Evolutionary conservation across 495 filamentous ascomycete genomes (phyloP).

Genomic region (Astrocystis sublimbata): DNA sequence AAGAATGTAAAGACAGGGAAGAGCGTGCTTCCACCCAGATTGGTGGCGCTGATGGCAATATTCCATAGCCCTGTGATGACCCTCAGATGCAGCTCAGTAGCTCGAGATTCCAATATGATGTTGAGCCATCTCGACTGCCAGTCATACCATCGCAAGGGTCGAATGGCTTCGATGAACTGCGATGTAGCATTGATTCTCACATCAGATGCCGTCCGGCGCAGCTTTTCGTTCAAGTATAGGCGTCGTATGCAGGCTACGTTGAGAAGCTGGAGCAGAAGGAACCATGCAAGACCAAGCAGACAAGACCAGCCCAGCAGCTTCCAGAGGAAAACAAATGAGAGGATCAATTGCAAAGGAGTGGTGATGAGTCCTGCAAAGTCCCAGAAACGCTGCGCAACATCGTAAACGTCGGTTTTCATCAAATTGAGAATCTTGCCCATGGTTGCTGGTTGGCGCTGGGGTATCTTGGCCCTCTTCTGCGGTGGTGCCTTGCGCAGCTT

Average conservation of each 20-base stretch:
- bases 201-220: conserved; percentile 68
- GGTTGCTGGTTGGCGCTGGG: conserved; percentile 59
- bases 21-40: conserved; percentile 63
- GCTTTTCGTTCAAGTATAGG: conserved; percentile 62
- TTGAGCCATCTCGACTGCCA: conserved; percentile 81
- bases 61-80: conserved; percentile 64
- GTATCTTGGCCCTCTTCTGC: conserved; percentile 7
- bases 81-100: conserved; percentile 64
- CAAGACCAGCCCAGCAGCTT: conserved; percentile 76
- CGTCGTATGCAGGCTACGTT: conserved; percentile 63
- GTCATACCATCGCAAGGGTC: conserved; percentile 84
- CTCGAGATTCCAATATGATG: conserved; percentile 68
- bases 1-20: conserved; percentile 79
- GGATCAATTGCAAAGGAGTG: conserved; percentile 65
- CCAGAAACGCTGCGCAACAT: conserved; percentile 81
- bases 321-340: conserved; percentile 72
- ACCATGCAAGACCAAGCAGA: conserved; percentile 65
- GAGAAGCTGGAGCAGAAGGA: conserved; percentile 63
- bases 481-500: conserved; percentile 15
- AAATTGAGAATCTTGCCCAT: conserved; percentile 85
- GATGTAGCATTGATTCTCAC: conserved; percentile 69
- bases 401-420: conserved; percentile 76
- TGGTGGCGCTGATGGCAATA: conserved; percentile 60
- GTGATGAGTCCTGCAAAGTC: conserved; percentile 68
- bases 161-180: conserved; percentile 79